Base-by-base conservation (phyloP, 225 moss, liverwort and hornwort genomes). In the Climacium dendroides region DNA sequence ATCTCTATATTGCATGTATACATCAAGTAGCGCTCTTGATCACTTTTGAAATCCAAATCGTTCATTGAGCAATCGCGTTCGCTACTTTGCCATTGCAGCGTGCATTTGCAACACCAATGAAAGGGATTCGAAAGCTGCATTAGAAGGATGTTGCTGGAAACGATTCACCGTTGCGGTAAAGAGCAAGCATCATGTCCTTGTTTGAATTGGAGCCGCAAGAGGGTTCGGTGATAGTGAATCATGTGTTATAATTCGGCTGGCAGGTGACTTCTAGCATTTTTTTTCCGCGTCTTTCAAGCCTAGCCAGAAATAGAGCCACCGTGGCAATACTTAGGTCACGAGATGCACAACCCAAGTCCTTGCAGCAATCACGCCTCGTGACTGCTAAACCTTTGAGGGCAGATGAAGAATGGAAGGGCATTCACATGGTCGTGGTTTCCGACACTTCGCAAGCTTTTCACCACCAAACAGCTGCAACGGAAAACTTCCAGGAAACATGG, bases 371-470 rank as follows among this genome's bases (percentile, higher is more conserved):
- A 57, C 54, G 20, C 58, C 34, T 58, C 37, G 29, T 39, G 66
- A 70, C 24, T 8, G 11, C 39, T 13, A 61, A 80, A 89, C 14
- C 45, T 43, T 28, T 8, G 29, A 80, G 64, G 75, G 63, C 84
- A 69, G 84, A 92, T 92, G 92, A 88, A 90, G 90, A 90, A 88
- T 79, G 88, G 86, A 53, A 87, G 79, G 61, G 85, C 47, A 59
- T 59, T 85, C 59, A 71, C 20, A 74, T 89, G 90, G 91, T 87
- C 71, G 16, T 87, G 83, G 91, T 79, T 82, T 80, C 80, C 47
- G 32, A 70, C 85, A 78, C 69, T 90, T 30, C 59, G 79, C 79
- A 90, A 50, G 59, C 22, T 91, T 45, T 69, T 71, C 47, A 70
- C 50, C 76, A 78, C 83, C 64, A 89, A 72, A 15, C 90, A 89